Evolutionary conservation across 441 rosid species (phyloP).

Genomic region (Eruca vesicaria): DNA sequence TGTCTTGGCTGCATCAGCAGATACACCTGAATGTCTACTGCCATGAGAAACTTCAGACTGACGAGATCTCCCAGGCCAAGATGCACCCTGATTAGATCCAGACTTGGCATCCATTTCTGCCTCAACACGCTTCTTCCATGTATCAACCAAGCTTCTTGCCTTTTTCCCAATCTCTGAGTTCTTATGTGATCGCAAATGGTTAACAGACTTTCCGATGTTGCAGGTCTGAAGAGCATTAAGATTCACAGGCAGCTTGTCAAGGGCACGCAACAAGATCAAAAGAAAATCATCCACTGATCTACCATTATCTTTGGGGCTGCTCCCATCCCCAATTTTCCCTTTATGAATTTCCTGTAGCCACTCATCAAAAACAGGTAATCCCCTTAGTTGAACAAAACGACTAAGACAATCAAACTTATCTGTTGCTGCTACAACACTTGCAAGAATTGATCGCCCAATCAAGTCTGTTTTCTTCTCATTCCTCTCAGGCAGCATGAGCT

Average conservation of each 20-base stretch:
- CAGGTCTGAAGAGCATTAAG: slow-evolving; percentile 90
- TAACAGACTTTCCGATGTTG: slow-evolving; percentile 95
- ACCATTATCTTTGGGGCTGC: slow-evolving; percentile 33
- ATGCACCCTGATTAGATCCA: slow-evolving; percentile 57
- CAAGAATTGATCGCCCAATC: slow-evolving; percentile 66
- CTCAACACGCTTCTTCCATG: slow-evolving; percentile 97
- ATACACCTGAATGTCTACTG: slow-evolving; percentile 53
- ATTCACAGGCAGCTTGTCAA: slow-evolving; percentile 91
- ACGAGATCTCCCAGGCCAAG: slow-evolving; percentile 60
- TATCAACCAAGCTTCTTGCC: slow-evolving; percentile 91
- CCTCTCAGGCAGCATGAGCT: slow-evolving; percentile 66
- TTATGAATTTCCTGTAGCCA: slow-evolving; percentile 99
- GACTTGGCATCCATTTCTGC: slow-evolving; percentile 94
- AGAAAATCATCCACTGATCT: slow-evolving; percentile 26
- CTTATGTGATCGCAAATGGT: slow-evolving; percentile 80
- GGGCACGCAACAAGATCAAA: slow-evolving; percentile 57
- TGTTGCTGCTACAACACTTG: slow-evolving; percentile 79
- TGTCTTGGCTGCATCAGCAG: slow-evolving; percentile 68
- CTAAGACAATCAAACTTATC: slow-evolving; percentile 82
- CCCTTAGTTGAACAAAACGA: slow-evolving; percentile 82
- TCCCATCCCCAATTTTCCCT: slow-evolving; percentile 78
- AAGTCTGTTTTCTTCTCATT: slow-evolving; percentile 77
- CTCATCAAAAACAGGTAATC: slow-evolving; percentile 86
- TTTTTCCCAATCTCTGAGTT: slow-evolving; percentile 88
- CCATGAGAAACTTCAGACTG: slow-evolving; percentile 60